Evolutionary conservation across 2,329 filamentous ascomycete species (phyloP).

Genomic region (Neofusicoccum parvum): DNA sequence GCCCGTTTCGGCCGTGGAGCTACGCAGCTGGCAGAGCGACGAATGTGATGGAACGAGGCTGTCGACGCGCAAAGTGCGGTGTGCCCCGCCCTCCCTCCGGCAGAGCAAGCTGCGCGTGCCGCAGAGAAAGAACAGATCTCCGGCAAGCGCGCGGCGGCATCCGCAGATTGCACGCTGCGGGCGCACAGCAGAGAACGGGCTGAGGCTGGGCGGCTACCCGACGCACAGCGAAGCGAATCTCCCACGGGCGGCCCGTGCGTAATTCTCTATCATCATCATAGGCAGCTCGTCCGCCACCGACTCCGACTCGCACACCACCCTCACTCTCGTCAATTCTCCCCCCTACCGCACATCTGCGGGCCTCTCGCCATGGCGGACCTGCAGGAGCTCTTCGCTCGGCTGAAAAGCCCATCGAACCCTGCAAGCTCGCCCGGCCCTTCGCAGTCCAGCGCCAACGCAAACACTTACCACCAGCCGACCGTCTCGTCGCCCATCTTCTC

Average conservation of each 20-base stretch:
- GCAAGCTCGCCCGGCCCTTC: constrained; percentile 23
- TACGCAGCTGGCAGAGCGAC: not conserved
- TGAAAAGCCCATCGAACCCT: constrained; percentile 36
- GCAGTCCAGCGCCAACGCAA: constrained; percentile 14
- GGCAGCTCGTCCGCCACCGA: constrained; percentile 12
- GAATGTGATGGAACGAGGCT: not conserved
- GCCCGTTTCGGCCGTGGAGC: not conserved
- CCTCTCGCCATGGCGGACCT: constrained; percentile 42
- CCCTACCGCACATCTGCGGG: constrained; percentile 17
- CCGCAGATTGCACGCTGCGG: not conserved
- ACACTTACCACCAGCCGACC: constrained; percentile 55
- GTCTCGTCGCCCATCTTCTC: constrained; percentile 62
- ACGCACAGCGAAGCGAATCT: not conserved
- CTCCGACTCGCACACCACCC: constrained; percentile 9
- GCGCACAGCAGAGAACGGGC: too few relatives aligned
- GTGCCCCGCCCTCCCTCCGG: too few relatives aligned
- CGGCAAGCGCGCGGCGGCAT: not conserved
- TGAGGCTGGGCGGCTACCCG: too few relatives aligned
- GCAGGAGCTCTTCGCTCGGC: constrained; percentile 47
- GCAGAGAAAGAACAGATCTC: too few relatives aligned
- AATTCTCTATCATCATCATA: constrained; percentile 20
- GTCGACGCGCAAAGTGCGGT: not conserved
- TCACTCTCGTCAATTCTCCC: constrained; percentile 14
- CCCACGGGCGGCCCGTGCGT: not conserved
- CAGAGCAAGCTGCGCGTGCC: not conserved